Evolutionary conservation across 345 rosid species (phyloP).

Genomic region (Murraya koenigii): DNA sequence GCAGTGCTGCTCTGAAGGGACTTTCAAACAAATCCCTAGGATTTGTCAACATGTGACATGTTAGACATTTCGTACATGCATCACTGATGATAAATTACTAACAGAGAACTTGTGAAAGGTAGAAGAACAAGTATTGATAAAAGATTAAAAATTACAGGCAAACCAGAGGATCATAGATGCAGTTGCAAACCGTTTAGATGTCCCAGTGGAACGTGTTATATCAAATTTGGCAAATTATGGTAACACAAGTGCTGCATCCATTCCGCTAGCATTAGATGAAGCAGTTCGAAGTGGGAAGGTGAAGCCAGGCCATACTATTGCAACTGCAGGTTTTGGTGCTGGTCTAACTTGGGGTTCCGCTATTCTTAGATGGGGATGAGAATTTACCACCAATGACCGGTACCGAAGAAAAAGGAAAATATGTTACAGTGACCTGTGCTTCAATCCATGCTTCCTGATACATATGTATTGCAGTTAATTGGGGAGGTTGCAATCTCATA

Average conservation of each 20-base stretch:
- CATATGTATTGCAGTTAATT: constrained; percentile 8
- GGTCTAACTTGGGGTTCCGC: constrained; percentile 98
- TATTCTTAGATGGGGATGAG: constrained; percentile 79
- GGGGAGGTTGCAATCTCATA: constrained; percentile 13
- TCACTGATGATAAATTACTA: neutral
- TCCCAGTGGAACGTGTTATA: constrained; percentile 78
- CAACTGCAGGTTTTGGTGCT: constrained; percentile 88
- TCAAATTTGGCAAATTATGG: constrained; percentile 89
- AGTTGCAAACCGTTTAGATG: constrained; percentile 70
- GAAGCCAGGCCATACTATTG: constrained; percentile 71
- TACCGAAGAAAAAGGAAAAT: constrained; percentile 2
- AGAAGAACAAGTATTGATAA: neutral
- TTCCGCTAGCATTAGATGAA: constrained; percentile 92
- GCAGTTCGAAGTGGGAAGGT: constrained; percentile 87
- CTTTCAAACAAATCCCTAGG: neutral
- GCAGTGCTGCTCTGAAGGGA: neutral
- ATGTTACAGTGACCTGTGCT: constrained; percentile 14
- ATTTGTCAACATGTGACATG: neutral
- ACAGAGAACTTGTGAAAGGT: neutral
- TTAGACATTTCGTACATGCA: neutral
- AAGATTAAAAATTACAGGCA: constrained; percentile 56
- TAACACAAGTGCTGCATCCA: constrained; percentile 90
- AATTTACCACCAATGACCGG: neutral
- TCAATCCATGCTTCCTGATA: constrained; percentile 4
- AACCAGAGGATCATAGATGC: constrained; percentile 94